A percentile compares a stretch with the other conserved stretches of the same genome.
phyloP scores from a whole-genome alignment of 2,329 filamentous ascomycete species.

The Mycogone perniciosa region DNA sequence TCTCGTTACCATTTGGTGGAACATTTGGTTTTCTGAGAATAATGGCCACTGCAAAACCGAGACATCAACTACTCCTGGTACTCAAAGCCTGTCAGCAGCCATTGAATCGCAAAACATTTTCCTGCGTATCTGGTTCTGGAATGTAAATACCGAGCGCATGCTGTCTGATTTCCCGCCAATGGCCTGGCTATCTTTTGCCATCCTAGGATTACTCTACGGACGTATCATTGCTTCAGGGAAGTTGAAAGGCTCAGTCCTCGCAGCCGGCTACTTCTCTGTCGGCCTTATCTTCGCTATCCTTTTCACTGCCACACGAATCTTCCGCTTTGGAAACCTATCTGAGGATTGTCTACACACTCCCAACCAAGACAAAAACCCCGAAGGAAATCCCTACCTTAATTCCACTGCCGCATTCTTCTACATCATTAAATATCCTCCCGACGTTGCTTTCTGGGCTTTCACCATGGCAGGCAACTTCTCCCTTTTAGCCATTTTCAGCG shows the following conservation, averaged over 20 bases:
- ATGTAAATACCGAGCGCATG: constrained; percentile 22
- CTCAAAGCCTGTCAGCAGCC: neutral
- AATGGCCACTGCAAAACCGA: constrained; percentile 29
- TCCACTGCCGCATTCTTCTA: constrained; percentile 40
- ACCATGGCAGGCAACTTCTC: constrained; percentile 34
- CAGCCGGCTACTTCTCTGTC: constrained; percentile 23
- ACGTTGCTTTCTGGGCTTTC: constrained; percentile 39
- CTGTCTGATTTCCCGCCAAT: constrained; percentile 38
- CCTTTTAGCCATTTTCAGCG: constrained; percentile 32
- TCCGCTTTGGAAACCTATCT: constrained; percentile 39
- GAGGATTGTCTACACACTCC: constrained; percentile 36
- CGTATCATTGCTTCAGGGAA: constrained; percentile 30
- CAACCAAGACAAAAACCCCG: constrained; percentile 26
- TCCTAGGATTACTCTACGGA: constrained; percentile 38
- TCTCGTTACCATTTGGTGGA: constrained; percentile 39
- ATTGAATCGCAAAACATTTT: constrained; percentile 19
- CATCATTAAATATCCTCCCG: constrained; percentile 41
- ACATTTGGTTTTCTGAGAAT: constrained; percentile 38
- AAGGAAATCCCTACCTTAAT: constrained; percentile 35
- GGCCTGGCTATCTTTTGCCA: constrained; percentile 41
- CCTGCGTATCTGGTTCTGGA: constrained; percentile 37
- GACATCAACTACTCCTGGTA: neutral
- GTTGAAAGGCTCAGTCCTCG: constrained; percentile 23
- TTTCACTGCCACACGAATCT: constrained; percentile 36
- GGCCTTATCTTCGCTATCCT: constrained; percentile 27